Conservation (phyloP, 768 basidiomycete species). For the Rhizopogon salebrosus region DNA sequence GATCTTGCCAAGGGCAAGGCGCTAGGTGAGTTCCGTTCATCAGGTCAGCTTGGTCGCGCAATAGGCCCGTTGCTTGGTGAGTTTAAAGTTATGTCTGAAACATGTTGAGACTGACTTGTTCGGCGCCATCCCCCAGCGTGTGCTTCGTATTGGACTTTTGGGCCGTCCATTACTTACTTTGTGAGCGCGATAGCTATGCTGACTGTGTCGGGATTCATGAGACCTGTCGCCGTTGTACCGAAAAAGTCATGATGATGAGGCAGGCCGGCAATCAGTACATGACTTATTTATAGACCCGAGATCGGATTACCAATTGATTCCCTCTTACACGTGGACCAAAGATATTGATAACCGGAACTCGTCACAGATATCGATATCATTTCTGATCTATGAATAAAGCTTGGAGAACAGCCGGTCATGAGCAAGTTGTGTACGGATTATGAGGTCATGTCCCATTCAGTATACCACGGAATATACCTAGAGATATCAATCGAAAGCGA, state of each 20-base stretch:
- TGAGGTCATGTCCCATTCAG: neutral
- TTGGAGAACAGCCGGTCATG: neutral
- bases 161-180: constrained; percentile 72
- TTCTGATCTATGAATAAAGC: neutral
- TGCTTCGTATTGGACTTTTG: constrained; percentile 85
- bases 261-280: neutral
- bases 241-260: constrained; percentile 5
- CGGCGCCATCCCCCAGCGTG: constrained; percentile 49
- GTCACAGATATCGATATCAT: neutral
- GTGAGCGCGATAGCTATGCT: constrained; percentile 63
- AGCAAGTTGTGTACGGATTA: neutral
- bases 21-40: constrained; percentile 80
- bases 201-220: constrained; percentile 54
- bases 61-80: constrained; percentile 86
- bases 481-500: neutral
- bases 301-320: neutral
- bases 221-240: constrained; percentile 29
- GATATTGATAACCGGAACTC: too few relatives aligned
- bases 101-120: constrained; percentile 9
- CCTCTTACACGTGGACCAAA: neutral
- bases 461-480: neutral
- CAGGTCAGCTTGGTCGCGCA: constrained; percentile 93
- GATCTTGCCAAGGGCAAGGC: constrained; percentile 80
- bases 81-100: constrained; percentile 16
- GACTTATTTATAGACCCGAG: neutral